Percentiles rank a stretch among this genome's conserved stretches.
Conservation (phyloP, 2,329 filamentous ascomycete species). For the Pseudocercospora crystallina region DNA sequence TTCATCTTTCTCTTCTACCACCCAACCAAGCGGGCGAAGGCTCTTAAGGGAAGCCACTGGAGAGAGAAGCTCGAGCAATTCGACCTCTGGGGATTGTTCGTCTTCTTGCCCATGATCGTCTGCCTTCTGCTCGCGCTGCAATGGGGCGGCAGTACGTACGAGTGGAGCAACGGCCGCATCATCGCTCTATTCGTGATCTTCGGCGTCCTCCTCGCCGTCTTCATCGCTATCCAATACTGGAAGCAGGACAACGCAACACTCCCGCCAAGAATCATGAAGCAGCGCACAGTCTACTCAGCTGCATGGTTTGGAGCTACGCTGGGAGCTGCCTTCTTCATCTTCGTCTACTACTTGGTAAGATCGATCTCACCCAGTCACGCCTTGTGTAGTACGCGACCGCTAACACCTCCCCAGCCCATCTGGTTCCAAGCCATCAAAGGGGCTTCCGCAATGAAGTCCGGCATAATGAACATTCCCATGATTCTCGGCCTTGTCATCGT, state of each 20-base stretch:
- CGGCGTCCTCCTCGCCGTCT: conserved; percentile 42
- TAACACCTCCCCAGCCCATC: conserved; percentile 31
- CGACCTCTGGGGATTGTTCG: conserved; percentile 47
- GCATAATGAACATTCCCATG: conserved; percentile 50
- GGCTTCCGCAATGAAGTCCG: conserved; percentile 46
- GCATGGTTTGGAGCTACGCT: conserved; percentile 40
- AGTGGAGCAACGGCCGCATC: conserved; percentile 46
- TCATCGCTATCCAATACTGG: conserved; percentile 45
- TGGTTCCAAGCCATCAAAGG: conserved; percentile 54
- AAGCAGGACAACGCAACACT: conserved; percentile 46
- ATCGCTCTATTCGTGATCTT: conserved; percentile 49
- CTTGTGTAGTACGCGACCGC: no score
- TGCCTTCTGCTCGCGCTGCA: conserved; percentile 52
- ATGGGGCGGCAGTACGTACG: conserved; percentile 51
- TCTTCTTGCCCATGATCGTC: conserved; percentile 51
- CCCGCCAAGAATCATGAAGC: conserved; percentile 46
- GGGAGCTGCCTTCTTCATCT: conserved; percentile 39
- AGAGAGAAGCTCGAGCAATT: conserved; percentile 45
- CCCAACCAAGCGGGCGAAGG: conserved; percentile 31
- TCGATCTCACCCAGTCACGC: no score
- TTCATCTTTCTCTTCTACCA: conserved; percentile 39
- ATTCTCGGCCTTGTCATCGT: conserved; percentile 48
- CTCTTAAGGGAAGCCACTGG: conserved; percentile 34
- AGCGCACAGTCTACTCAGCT: conserved; percentile 41
- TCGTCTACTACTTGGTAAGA: conserved; percentile 42